Conservation (phyloP, 805 yeast species). For the Sporopachydermia lactativora region DNA sequence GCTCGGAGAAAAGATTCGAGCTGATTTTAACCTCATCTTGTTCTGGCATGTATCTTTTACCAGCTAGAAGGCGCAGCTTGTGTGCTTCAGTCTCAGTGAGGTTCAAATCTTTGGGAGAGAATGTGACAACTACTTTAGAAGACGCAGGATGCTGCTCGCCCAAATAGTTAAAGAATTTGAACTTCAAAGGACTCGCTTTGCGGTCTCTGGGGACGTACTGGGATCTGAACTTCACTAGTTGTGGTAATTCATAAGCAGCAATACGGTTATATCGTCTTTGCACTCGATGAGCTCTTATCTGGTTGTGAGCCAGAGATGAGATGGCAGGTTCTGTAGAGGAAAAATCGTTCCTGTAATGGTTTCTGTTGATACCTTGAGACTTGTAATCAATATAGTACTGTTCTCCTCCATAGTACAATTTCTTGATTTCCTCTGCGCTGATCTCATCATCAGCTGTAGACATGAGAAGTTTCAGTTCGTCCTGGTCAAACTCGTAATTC, state of each 20-base stretch:
- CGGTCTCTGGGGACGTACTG: conserved; percentile 38
- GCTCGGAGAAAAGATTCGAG: conserved; percentile 50
- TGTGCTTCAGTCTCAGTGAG: conserved; percentile 41
- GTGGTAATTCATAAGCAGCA: conserved; percentile 88
- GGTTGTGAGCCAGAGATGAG: conserved; percentile 58
- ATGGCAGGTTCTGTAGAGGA: conserved; percentile 48
- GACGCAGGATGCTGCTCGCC: conserved; percentile 64
- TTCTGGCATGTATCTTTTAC: conserved; percentile 54
- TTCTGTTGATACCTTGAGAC: conserved; percentile 25
- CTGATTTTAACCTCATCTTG: conserved; percentile 51
- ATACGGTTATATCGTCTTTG: conserved; percentile 65
- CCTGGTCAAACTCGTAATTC: conserved; percentile 1
- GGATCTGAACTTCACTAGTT: conserved; percentile 61
- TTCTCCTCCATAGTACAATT: conserved; percentile 27
- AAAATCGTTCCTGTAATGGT: background rate
- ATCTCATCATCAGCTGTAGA: background rate
- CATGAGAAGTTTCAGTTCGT: background rate
- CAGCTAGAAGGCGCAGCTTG: conserved; percentile 69
- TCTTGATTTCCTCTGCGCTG: conserved; percentile 15
- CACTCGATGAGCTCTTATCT: conserved; percentile 56
- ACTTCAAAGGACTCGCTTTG: conserved; percentile 39
- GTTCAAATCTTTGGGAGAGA: conserved; percentile 38
- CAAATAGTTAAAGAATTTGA: conserved; percentile 57
- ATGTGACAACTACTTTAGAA: conserved; percentile 48
- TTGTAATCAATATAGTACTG: conserved; percentile 22